Evolutionary conservation across 495 filamentous ascomycete genomes (phyloP), one percentile per base, ranked within the genome.

Genomic region (Aspergillus sparsus): DNA sequence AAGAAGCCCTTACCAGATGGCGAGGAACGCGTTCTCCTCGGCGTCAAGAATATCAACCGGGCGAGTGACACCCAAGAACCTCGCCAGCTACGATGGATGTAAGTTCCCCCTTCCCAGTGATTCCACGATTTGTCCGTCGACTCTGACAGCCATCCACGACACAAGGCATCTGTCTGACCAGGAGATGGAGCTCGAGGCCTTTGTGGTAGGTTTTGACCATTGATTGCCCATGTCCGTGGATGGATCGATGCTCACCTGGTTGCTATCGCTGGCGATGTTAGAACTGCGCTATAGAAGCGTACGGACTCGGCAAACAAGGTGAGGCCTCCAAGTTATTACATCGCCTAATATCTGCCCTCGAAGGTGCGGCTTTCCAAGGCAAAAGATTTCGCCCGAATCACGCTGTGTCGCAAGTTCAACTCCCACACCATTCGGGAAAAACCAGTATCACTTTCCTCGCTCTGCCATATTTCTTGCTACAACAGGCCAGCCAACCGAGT

Each of bases 81-180:
- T 11, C 11, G 32, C 18, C 31, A 56, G 8, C 52, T 61, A 18
- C 52, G 52, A 50, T 61, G 52, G 59, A 55, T 61, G 59, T 58
- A 58, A 52, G 56, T 32, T 0, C 7, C 7, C 41, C 39, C 8
- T 41, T 31, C 47, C 21, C 3, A 13, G 21, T 1, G 21, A 27
- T 3, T 1, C 5, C 11, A 31, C 15, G 41, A 2, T 8, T 37
- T 5, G 12, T 21, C 10, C 42, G 7, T 9, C 33, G 44, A 15
- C 34, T 9, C 54, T 47, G 33, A 57, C 18, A 47, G 15, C 18
- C 8, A 53, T 13, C 7, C 9, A 34, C 42, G 46, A 2, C 1
- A 2, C 7, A 21, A 58, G 56, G 46, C 59, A 61, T 27, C 3
- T 61, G 5, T 35, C 44, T 12, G 18, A 56, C 18, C 11, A 56